Conservation (phyloP, 1,139 yeast species). For the Suhomyces bokatorum region DNA sequence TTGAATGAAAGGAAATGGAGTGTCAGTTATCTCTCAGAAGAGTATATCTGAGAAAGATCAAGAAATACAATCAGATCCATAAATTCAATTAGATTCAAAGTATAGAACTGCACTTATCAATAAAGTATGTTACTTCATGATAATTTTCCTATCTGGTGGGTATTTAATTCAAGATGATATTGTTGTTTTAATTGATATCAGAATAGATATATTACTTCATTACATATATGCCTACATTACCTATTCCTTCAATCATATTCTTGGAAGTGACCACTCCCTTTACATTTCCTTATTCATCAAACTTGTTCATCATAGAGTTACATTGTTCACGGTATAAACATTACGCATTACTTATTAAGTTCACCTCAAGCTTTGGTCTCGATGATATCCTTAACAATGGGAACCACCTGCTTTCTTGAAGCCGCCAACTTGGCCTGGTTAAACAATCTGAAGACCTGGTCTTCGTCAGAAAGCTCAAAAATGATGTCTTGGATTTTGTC, state of each 20-base stretch:
- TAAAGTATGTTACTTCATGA: too few relatives aligned
- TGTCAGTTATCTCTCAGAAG: constrained; percentile 16
- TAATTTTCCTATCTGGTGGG: too few relatives aligned
- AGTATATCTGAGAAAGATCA: background rate
- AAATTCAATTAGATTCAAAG: background rate
- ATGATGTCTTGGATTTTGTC: constrained; percentile 8
- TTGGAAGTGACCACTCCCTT: too few relatives aligned
- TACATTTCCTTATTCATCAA: too few relatives aligned
- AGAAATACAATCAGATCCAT: too few relatives aligned
- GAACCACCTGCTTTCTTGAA: constrained; percentile 87
- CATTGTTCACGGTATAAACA: background rate
- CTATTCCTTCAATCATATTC: too few relatives aligned
- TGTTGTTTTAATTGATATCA: too few relatives aligned
- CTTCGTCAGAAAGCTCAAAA: constrained; percentile 3
- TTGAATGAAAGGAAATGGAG: constrained; percentile 15
- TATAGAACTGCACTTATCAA: too few relatives aligned
- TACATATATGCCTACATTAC: too few relatives aligned
- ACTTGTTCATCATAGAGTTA: too few relatives aligned
- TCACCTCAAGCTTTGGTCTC: constrained; percentile 15
- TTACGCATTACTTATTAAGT: background rate
- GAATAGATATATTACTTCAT: too few relatives aligned
- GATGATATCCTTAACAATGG: constrained; percentile 44
- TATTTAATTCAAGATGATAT: too few relatives aligned
- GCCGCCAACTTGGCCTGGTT: constrained; percentile 60
- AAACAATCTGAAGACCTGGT: constrained; percentile 30